Base-by-base conservation (phyloP, 164 flowering plant species). In the Protea cynaroides region DNA sequence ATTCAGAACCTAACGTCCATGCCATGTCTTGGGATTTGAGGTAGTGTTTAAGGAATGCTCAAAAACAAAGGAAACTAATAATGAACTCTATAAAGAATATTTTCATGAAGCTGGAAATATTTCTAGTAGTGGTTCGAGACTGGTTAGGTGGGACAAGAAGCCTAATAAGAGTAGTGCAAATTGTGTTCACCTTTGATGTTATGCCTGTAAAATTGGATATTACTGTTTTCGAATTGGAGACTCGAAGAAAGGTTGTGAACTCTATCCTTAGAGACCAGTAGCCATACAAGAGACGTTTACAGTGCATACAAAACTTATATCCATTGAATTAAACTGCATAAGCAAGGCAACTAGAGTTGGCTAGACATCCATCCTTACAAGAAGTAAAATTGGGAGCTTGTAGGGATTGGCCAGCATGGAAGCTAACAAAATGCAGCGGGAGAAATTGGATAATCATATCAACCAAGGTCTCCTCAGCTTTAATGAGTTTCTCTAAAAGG, bases 391-490 rank as follows among this genome's bases (percentile, higher is more conserved):
- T 15, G 52, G 19, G 52, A 15, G 52, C 52, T 12, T 15, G 17
- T 6, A 15, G 18, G 52, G 47, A 25, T 80, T 72, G 51, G 0
- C 77, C 81, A 2, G 79, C 81, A 2, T 80, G 72, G 73, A 66
- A 89, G 38, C 76, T 83, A 7, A 89, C 89, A 61, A 71, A 87
- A 72, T 87, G 91, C 22, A 89, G 73, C 24, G 65, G 77, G 7
- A 87, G 57, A 68, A 84, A 87, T 65, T 71, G n/a, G n/a, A n/a
- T n/a, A n/a, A n/a, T n/a, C n/a, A n/a, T n/a, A n/a, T n/a, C n/a
- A n/a, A n/a, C n/a, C n/a, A n/a, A n/a, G n/a, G n/a, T n/a, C n/a
- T n/a, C n/a, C n/a, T n/a, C n/a, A n/a, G n/a, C n/a, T n/a, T n/a
- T n/a, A n/a, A n/a, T n/a, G n/a, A n/a, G n/a, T n/a, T n/a, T n/a